Evolutionary conservation across 148 eudicot genomes (phyloP), one percentile per base, ranked within the genome.

Genomic region (Rhododendron henanense): DNA sequence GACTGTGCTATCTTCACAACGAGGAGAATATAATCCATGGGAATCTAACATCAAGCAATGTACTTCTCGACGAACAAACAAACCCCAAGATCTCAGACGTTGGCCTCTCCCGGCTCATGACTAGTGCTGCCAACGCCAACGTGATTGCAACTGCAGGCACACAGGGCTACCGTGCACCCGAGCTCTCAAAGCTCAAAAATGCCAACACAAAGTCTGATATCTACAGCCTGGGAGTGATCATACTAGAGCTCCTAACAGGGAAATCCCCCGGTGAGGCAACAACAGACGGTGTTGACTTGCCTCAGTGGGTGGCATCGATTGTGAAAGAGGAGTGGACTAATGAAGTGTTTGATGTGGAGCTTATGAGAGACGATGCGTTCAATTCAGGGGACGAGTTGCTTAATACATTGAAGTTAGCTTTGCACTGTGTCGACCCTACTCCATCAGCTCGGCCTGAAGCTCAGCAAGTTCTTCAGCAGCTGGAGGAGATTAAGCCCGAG

Each of bases 81-180:
- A 90, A 85, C 37, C 90, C 99, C 10, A 93, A 91, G 81, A 95
- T 95, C 10, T 88, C 95, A 78, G 98, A 97, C 47, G 94, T 92
- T 35, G 99, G 98, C 28, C 91, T 95, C 65, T 92, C 92, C 67
- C 87, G 94, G 79, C 95, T 95, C 78, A 95, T 94, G 98, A 94
- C 96, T 5, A 90, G 87, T 35, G 85, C 95, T 2, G 96, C 95
- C 87, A 93, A 92, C 87, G 87, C 99, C 84, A 94, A 92, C 51
- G 92, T 91, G 65, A 89, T 92, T 4, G 93, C 96, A 18, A 93
- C 98, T 10, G 96, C 94, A 0, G 96, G 94, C 4, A 87, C 94
- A 23, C 89, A 90, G 59, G 99, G 98, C 0, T 97, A 97, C 85
- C 91, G 95, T 0, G 99, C 99, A 37, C 99, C 98, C 2, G 99